Base-by-base conservation (phyloP, 805 yeast species). In the Lipomyces orientalis region DNA sequence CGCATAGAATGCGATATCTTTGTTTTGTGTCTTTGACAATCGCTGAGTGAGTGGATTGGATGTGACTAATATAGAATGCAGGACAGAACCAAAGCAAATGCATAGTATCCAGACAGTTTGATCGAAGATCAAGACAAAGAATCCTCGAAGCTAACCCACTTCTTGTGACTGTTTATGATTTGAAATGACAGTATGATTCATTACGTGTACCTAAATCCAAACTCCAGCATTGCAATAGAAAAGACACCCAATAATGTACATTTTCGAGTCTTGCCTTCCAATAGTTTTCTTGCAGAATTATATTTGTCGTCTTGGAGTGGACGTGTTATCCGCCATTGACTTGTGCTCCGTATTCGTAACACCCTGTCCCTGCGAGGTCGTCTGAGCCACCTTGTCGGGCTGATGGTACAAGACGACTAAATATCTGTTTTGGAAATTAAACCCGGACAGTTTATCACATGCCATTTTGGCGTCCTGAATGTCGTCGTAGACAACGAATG, bases 351-450 rank as follows among this genome's bases (percentile, higher is more conserved):
- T 16, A 14, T 19, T 7, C 8, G 49, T 16, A 5, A 22, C 49
- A 43, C 22, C 49, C 55, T 29, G 59, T 10, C 10, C 46, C 9
- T 39, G 61, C 31, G 31, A 22, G 22, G 39, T 5, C 19, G 60
- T 39, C 10, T 52, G 39, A 14, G 64, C 34, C 7, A 67, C 67
- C 69, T 75, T 78, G 64, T 85, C 88, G 14, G 85, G 83, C 49
- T 76, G 80, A 70, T 82, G 86, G 66, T 82, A 63, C 61, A 81
- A 75, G 9, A 87, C 85, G 33, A 88, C 87, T 43, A 88, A 72
- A 73, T 87, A 88, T 64, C 91, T 73, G 8, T 87, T 87, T 66
- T 85, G 83, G 69, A 84, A 84, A 72, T 87, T 87, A 67, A 83
- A 84, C 1, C 91, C 91, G 62, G 85, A 85, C 62, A 87, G 75